phyloP scores from a whole-genome alignment of 2,329 filamentous ascomycete genomes.

The Coniochaeta sp. region DNA sequence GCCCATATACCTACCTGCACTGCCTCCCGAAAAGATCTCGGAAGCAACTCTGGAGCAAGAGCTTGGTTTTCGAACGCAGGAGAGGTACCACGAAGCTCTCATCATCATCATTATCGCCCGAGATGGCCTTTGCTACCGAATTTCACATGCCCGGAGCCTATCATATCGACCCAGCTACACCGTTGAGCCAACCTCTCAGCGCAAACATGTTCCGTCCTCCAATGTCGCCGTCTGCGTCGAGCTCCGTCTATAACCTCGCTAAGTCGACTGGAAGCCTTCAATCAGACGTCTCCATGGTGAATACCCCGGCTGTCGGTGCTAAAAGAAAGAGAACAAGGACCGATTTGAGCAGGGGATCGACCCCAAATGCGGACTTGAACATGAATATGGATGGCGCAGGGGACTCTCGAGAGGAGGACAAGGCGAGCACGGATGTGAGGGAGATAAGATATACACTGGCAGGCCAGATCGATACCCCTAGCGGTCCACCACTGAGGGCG shows the following conservation, averaged over 20 bases:
- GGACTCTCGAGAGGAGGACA: slow-evolving; percentile 15
- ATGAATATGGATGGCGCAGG: slow-evolving; percentile 19
- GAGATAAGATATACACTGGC: slow-evolving; percentile 39
- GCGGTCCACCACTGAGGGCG: slow-evolving; percentile 19
- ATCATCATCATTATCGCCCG: background rate
- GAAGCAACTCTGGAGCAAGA: background rate
- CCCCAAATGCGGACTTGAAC: slow-evolving; percentile 24
- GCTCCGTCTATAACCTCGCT: slow-evolving; percentile 17
- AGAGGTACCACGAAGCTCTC: background rate
- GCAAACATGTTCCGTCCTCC: slow-evolving; percentile 25
- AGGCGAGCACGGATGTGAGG: slow-evolving; percentile 8
- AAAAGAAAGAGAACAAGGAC: slow-evolving; percentile 36
- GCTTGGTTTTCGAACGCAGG: background rate
- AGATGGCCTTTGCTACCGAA: slow-evolving; percentile 21
- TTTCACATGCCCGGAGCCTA: slow-evolving; percentile 24
- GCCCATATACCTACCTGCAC: background rate
- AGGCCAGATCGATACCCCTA: slow-evolving; percentile 45
- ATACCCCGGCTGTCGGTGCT: slow-evolving; percentile 19
- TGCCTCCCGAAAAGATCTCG: background rate
- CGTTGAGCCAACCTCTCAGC: slow-evolving; percentile 17
- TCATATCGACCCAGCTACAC: slow-evolving; percentile 14
- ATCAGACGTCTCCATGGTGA: slow-evolving; percentile 24
- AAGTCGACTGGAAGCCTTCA: slow-evolving; percentile 30
- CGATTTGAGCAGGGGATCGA: slow-evolving; percentile 20
- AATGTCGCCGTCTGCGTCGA: slow-evolving; percentile 17